Conservation (phyloP, 345 rosid species). For the Odontarrhena argentea region DNA sequence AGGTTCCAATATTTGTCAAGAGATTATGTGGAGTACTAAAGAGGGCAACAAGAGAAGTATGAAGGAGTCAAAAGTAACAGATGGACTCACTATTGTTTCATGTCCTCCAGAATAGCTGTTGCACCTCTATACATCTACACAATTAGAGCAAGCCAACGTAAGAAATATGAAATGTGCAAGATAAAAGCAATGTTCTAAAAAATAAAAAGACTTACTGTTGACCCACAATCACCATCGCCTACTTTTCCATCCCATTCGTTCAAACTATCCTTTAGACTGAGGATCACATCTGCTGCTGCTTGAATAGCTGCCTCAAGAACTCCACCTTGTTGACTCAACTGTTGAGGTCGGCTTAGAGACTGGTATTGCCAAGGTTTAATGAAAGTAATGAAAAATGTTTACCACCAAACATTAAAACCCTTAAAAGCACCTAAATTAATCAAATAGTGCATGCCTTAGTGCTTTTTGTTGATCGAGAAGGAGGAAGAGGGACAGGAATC, state of each 20-base stretch:
- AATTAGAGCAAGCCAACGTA: constrained; percentile 29
- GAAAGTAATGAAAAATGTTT: constrained; percentile 8
- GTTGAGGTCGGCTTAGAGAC: constrained; percentile 64
- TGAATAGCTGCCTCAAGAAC: constrained; percentile 81
- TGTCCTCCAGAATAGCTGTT: constrained; percentile 78
- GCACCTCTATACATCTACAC: constrained; percentile 88
- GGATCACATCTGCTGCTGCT: constrained; percentile 74
- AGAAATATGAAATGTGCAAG: constrained; percentile 21
- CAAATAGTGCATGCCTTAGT: constrained; percentile 54
- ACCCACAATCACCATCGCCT: constrained; percentile 98
- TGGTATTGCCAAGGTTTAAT: constrained; percentile 41
- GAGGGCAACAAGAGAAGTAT: constrained; percentile 4
- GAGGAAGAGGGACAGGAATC: constrained; percentile 83
- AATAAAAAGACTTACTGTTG: constrained; percentile 66
- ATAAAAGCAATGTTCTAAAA: not conserved
- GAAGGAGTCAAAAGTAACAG: constrained; percentile 6
- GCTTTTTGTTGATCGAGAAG: constrained; percentile 57
- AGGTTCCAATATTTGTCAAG: not conserved
- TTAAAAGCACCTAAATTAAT: constrained; percentile 3
- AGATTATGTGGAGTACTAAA: constrained; percentile 21
- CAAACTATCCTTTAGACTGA: constrained; percentile 65
- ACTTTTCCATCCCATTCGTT: constrained; percentile 97
- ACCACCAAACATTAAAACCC: constrained; percentile 20
- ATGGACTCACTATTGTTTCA: constrained; percentile 69
- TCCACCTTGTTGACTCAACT: constrained; percentile 67